phyloP scores from a whole-genome alignment of 148 eudicot genomes.

The Chenopodium formosanum region DNA sequence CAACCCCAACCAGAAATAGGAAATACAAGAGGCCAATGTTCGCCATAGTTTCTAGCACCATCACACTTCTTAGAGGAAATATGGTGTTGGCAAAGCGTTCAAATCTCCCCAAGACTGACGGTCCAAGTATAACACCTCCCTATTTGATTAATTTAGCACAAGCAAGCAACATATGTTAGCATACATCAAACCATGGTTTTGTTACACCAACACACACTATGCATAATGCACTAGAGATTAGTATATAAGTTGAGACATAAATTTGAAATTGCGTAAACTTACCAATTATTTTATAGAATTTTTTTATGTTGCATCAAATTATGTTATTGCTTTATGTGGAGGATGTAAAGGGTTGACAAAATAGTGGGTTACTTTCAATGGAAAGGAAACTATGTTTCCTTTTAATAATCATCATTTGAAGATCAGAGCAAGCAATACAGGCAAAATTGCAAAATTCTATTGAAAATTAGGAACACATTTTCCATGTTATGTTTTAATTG shows the following conservation, averaged over 20 bases:
- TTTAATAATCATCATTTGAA: too few relatives aligned
- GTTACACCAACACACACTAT: background rate
- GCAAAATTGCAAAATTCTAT: too few relatives aligned
- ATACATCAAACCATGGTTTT: background rate
- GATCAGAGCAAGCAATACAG: too few relatives aligned
- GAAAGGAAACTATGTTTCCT: too few relatives aligned
- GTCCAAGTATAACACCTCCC: conserved; percentile 76
- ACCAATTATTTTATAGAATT: background rate
- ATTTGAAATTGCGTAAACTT: background rate
- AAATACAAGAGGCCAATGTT: conserved; percentile 69
- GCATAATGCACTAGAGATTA: background rate
- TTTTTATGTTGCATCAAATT: too few relatives aligned
- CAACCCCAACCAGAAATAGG: conserved; percentile 69
- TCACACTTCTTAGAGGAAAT: conserved; percentile 62
- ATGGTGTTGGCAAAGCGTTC: conserved; percentile 28
- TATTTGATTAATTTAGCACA: conserved; percentile 16
- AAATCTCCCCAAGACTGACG: conserved; percentile 54
- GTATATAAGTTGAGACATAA: background rate
- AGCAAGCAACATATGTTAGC: background rate
- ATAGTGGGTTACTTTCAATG: too few relatives aligned
- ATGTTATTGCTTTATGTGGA: too few relatives aligned
- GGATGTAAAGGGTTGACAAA: too few relatives aligned
- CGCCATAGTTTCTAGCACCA: conserved; percentile 76
- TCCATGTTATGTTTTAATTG: too few relatives aligned
- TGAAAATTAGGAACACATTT: too few relatives aligned